phyloP scores from a whole-genome alignment of 1,284 basidiomycete genomes.

The Ustilago sp. region DNA sequence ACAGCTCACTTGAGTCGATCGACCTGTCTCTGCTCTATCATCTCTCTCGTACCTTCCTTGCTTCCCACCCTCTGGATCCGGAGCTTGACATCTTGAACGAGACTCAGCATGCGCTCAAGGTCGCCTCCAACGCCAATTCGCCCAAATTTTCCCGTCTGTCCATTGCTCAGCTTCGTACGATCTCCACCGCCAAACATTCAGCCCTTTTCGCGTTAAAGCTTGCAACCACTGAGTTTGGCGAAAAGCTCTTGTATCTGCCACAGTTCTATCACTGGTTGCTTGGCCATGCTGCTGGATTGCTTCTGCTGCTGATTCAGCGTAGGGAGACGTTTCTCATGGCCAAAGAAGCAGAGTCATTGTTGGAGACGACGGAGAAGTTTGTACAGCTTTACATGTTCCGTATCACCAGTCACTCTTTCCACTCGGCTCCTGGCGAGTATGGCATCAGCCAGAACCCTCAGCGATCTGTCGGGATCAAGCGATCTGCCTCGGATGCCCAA shows the following conservation, averaged over 20 bases:
- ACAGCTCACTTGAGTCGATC: slow-evolving; percentile 36
- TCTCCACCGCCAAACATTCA: slow-evolving; percentile 53
- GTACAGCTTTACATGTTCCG: slow-evolving; percentile 54
- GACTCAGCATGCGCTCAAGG: slow-evolving; percentile 37
- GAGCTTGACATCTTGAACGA: slow-evolving; percentile 51
- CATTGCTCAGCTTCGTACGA: slow-evolving; percentile 50
- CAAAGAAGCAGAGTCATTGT: slow-evolving; percentile 46
- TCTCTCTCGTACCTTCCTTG: slow-evolving; percentile 46
- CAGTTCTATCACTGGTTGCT: slow-evolving; percentile 62
- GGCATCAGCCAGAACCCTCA: slow-evolving; percentile 5
- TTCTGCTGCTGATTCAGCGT: slow-evolving; percentile 47
- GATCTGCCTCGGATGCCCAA: slow-evolving; percentile 34
- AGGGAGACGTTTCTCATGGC: slow-evolving; percentile 50
- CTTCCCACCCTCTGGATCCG: slow-evolving; percentile 47
- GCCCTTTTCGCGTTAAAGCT: slow-evolving; percentile 56
- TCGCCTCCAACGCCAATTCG: slow-evolving; percentile 33
- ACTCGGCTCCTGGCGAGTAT: slow-evolving; percentile 19
- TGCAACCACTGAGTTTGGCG: slow-evolving; percentile 52
- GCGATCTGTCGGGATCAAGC: slow-evolving; percentile 21
- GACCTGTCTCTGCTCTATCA: slow-evolving; percentile 53
- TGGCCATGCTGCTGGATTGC: slow-evolving; percentile 57
- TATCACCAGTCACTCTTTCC: slow-evolving; percentile 45
- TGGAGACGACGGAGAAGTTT: slow-evolving; percentile 46
- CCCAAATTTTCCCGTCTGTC: slow-evolving; percentile 38
- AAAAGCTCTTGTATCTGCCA: slow-evolving; percentile 55